Conservation (phyloP, 495 filamentous ascomycete genomes). For the Lepidopterella palustris region DNA sequence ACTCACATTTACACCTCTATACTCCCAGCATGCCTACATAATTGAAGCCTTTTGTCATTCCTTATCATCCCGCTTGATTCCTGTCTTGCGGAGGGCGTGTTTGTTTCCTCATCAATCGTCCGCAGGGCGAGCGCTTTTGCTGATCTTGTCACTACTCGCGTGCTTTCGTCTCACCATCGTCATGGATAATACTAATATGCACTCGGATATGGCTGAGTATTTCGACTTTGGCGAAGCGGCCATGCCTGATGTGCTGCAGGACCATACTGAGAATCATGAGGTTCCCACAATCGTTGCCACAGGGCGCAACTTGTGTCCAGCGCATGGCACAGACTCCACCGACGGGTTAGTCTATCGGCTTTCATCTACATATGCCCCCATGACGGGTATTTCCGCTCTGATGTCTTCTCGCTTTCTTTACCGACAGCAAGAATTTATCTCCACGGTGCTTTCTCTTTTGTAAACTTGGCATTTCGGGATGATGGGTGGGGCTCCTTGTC, state of each 20-base stretch:
- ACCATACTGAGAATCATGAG: not conserved
- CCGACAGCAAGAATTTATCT: not conserved
- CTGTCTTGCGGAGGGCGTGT: not conserved
- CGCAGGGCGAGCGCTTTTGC: not conserved
- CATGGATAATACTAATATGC: conserved; percentile 18
- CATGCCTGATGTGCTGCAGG: conserved; percentile 18
- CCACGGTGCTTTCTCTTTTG: not conserved
- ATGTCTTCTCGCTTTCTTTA: conserved; percentile 1
- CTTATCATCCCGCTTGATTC: not conserved
- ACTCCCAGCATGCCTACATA: not conserved
- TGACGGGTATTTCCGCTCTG: too few relatives aligned
- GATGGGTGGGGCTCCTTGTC: not conserved
- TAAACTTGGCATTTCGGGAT: not conserved
- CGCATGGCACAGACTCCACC: conserved; percentile 7
- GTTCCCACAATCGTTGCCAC: not conserved
- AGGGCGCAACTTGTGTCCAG: conserved; percentile 8
- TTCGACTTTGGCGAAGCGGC: conserved; percentile 32
- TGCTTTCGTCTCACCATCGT: not conserved
- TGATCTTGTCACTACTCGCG: not conserved
- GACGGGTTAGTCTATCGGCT: conserved; percentile 10
- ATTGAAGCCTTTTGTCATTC: not conserved
- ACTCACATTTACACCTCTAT: not conserved
- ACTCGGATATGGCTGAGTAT: conserved; percentile 28
- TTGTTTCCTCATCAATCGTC: not conserved
- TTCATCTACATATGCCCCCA: not conserved